Percentiles rank a stretch among this genome's conserved stretches.
phyloP scores from a whole-genome alignment of 2,329 filamentous ascomycete species.

The Dryadomyces quercus-mongolicae region DNA sequence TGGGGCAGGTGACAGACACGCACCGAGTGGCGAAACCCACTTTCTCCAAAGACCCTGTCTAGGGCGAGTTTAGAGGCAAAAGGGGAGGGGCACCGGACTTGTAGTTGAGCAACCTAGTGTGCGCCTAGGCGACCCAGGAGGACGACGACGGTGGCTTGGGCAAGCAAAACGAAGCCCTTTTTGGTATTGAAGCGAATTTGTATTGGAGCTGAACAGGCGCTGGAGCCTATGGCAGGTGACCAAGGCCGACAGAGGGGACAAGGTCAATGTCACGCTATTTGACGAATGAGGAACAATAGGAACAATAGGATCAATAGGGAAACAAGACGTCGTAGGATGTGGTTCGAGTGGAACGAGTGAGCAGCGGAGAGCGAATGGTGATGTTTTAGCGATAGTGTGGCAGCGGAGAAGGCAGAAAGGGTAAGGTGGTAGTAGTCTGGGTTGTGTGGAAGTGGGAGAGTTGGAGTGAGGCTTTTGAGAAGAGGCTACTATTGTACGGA shows the following conservation, averaged over 20 bases:
- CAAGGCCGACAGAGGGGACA: not conserved
- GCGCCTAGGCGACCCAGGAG: not conserved
- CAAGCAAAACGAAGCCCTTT: not conserved
- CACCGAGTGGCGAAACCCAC: constrained; percentile 13
- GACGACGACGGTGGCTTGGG: not conserved
- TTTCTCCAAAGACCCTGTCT: constrained; percentile 11
- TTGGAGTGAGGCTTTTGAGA: not conserved
- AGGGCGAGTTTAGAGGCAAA: constrained; percentile 9
- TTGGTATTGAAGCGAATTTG: not conserved
- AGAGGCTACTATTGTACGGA: not conserved
- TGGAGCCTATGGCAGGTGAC: not conserved
- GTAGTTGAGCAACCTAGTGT: constrained; percentile 2
- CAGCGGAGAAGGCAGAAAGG: not conserved
- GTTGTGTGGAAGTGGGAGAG: not conserved
- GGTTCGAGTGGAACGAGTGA: not conserved
- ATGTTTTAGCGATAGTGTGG: no score
- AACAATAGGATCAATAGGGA: no score
- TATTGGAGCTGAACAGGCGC: not conserved
- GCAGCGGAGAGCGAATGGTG: not conserved
- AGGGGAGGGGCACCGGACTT: constrained; percentile 7
- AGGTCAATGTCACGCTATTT: no score
- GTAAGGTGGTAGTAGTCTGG: not conserved
- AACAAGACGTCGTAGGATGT: no score
- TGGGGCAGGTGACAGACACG: constrained; percentile 13
- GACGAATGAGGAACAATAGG: no score